Percentiles rank a stretch among this genome's conserved stretches.
Conservation (phyloP, 352 stramenopile genomes). For the Globisporangium uncinulatum region DNA sequence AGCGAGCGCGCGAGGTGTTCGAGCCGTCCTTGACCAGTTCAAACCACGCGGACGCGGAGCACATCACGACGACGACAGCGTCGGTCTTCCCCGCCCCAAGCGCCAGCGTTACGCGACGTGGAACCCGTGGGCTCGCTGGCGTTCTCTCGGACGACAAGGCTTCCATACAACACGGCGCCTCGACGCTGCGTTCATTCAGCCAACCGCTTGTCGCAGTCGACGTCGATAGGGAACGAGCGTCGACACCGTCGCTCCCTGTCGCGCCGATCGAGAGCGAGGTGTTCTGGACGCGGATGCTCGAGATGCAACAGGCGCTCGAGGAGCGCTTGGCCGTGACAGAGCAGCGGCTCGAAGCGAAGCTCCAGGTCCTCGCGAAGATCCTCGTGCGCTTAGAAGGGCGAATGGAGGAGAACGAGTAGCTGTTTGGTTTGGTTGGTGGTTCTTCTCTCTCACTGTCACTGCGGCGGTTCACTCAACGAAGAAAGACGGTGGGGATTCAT, state of each 20-base stretch:
- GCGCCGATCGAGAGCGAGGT: constrained; percentile 30
- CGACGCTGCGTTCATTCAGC: neutral
- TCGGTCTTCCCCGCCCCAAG: neutral
- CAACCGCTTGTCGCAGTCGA: neutral
- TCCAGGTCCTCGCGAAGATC: constrained; percentile 66
- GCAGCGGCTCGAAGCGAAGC: constrained; percentile 56
- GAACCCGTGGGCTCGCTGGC: neutral
- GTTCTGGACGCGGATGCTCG: constrained; percentile 36
- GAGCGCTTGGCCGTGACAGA: constrained; percentile 54
- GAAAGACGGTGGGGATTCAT: neutral
- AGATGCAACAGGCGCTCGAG: constrained; percentile 61
- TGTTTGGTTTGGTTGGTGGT: neutral
- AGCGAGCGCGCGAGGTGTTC: neutral
- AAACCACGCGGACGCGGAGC: neutral
- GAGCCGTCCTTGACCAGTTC: neutral
- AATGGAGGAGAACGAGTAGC: constrained; percentile 50
- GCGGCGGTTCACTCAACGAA: neutral
- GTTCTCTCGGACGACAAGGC: neutral
- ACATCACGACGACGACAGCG: no score
- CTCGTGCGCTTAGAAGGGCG: constrained; percentile 52
- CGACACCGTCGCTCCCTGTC: no score
- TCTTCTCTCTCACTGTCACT: neutral
- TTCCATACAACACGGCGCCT: neutral
- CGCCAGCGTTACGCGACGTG: neutral
- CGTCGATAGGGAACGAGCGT: neutral